Evolutionary conservation across 768 basidiomycete genomes (phyloP).

Genomic region (Auriscalpium microsporum): DNA sequence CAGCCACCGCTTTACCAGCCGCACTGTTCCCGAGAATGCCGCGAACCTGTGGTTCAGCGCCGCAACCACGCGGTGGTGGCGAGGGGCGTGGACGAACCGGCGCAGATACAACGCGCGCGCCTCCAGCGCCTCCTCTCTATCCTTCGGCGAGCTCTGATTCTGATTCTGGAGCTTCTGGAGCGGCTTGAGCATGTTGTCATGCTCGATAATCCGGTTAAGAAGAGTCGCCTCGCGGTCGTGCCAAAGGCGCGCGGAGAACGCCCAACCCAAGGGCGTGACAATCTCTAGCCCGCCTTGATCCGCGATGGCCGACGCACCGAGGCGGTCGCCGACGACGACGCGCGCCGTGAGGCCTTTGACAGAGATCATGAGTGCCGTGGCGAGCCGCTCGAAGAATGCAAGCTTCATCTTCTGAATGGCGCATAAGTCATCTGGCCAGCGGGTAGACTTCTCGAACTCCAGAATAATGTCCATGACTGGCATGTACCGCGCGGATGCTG

Average conservation of each 20-base stretch:
- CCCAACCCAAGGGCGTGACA: conserved; percentile 74
- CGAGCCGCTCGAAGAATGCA: conserved; percentile 82
- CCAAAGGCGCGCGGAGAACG: conserved; percentile 77
- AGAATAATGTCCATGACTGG: conserved; percentile 67
- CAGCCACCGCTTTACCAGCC: conserved; percentile 90
- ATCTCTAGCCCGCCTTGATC: conserved; percentile 73
- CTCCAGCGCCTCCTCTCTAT: conserved; percentile 46
- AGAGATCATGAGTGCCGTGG: conserved; percentile 48
- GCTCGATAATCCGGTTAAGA: conserved; percentile 59
- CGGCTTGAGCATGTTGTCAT: conserved; percentile 22
- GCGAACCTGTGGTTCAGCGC: conserved; percentile 70
- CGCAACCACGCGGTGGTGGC: conserved; percentile 79
- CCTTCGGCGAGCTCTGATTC: conserved; percentile 25
- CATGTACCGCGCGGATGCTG: conserved; percentile 53
- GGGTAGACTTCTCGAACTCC: conserved; percentile 86
- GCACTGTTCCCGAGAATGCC: conserved; percentile 77
- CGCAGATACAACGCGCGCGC: conserved; percentile 53
- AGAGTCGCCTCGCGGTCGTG: conserved; percentile 80
- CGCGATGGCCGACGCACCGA: conserved; percentile 42
- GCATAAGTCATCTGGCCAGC: conserved; percentile 90
- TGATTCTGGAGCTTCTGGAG: conserved; percentile 10
- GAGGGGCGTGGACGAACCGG: conserved; percentile 72
- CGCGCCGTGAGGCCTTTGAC: conserved; percentile 43
- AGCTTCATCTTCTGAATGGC: conserved; percentile 93
- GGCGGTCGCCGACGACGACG: conserved; percentile 50